These are phyloP conservation scores for Nectriaceae sp. DNA, from an alignment of 2,329 filamentous ascomycete species.

Conservation along the genomic window DNA sequence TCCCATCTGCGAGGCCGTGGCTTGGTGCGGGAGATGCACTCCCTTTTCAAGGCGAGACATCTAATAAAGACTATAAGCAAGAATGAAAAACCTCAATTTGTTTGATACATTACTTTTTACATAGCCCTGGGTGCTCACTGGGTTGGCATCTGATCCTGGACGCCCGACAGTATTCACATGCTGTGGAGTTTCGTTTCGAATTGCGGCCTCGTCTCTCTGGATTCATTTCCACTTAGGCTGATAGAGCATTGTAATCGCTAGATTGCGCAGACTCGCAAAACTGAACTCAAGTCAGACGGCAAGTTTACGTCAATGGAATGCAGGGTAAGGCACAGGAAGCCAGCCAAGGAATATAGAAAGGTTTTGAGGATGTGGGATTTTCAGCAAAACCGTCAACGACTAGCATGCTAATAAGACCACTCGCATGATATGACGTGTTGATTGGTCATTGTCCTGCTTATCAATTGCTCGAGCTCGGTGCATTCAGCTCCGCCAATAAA, in stretches of 20 bases:
- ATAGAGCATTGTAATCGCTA: neutral
- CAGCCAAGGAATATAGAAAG: neutral
- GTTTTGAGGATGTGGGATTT: neutral
- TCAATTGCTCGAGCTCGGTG: neutral
- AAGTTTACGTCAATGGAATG: neutral
- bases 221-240: neutral
- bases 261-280: neutral
- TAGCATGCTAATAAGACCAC: neutral
- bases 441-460: neutral
- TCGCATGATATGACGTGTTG: neutral
- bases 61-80: conserved; percentile 1
- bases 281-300: neutral
- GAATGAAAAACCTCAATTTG: neutral
- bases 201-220: neutral
- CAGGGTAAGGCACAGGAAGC: neutral
- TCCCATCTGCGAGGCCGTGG: conserved; percentile 9
- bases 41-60: conserved; percentile 10
- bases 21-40: conserved; percentile 10
- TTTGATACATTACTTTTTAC: conserved; percentile 6
- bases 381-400: neutral
- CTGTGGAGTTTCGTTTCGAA: conserved; percentile 1
- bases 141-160: conserved; percentile 10
- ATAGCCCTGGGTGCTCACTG: conserved; percentile 11
- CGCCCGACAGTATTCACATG: conserved; percentile 11
- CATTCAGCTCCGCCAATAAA: neutral